phyloP scores from a whole-genome alignment of 1,284 basidiomycete species.

The Schizophyllum commune region DNA sequence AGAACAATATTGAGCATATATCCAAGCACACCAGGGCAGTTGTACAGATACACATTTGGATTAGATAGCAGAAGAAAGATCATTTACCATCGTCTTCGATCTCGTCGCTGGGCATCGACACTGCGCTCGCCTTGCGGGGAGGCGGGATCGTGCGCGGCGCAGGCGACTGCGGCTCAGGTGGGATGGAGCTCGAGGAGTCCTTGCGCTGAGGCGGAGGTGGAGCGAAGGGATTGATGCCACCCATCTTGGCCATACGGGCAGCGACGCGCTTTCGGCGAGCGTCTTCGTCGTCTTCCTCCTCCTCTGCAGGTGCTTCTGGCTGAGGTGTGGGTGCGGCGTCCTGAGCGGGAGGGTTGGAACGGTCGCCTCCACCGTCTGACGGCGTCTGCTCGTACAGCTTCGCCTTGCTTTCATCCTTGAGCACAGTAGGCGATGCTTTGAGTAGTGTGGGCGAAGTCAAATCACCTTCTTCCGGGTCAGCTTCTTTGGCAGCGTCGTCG shows the following conservation, averaged over 20 bases:
- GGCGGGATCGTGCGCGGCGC: background rate
- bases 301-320: conserved; percentile 15
- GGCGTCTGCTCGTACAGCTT: too few species aligned
- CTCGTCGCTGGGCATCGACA: background rate
- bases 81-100: background rate
- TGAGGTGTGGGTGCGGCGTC: background rate
- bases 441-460: background rate
- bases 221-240: conserved; percentile 56
- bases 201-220: conserved; percentile 21
- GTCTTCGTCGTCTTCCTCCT: conserved; percentile 46
- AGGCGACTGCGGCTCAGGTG: background rate
- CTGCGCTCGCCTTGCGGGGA: background rate
- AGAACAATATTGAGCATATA: background rate
- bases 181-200: background rate
- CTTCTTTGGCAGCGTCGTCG: conserved; percentile 1
- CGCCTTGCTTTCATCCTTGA: conserved; percentile 2
- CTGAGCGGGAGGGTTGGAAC: background rate
- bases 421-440: background rate
- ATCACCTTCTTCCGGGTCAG: background rate
- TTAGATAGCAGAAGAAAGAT: background rate
- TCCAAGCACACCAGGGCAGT: background rate
- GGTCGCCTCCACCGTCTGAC: background rate
- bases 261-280: conserved; percentile 48
- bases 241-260: conserved; percentile 57
- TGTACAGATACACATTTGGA: background rate